These are phyloP conservation scores for Maudiozyma barnettii DNA, from an alignment of 805 yeast species.

Conservation along the genomic window DNA sequence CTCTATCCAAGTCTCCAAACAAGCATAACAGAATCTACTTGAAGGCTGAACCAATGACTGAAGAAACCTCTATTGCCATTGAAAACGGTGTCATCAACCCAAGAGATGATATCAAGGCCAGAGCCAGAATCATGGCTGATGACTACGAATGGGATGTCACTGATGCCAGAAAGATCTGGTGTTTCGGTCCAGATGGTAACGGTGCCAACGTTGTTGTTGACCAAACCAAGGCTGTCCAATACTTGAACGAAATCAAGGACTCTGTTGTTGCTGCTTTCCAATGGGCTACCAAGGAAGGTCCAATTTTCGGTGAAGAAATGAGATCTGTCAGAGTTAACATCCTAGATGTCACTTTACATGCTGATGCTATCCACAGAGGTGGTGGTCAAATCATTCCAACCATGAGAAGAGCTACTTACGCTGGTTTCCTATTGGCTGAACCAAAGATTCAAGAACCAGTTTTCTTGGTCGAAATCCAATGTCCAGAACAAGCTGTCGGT, in stretches of 20 bases:
- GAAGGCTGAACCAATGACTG: slow-evolving; percentile 92
- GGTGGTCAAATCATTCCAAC: slow-evolving; percentile 99
- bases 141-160: slow-evolving; percentile 99
- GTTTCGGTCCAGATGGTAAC: slow-evolving; percentile 99
- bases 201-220: slow-evolving; percentile 99
- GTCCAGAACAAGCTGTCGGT: slow-evolving; percentile 99
- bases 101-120: slow-evolving; percentile 96
- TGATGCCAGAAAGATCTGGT: slow-evolving; percentile 99
- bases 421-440: slow-evolving; percentile 94
- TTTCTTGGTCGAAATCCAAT: slow-evolving; percentile 97
- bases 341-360: slow-evolving; percentile 97
- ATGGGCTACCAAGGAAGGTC: slow-evolving; percentile 99
- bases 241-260: slow-evolving; percentile 97
- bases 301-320: slow-evolving; percentile 91
- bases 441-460: slow-evolving; percentile 99
- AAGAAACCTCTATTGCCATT: slow-evolving; percentile 86
- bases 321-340: slow-evolving; percentile 97
- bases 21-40: slow-evolving; percentile 99
- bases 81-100: slow-evolving; percentile 88
- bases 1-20: slow-evolving; percentile 98
- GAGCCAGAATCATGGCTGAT: slow-evolving; percentile 98
- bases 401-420: slow-evolving; percentile 99
- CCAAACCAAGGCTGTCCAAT: slow-evolving; percentile 99
- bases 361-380: slow-evolving; percentile 99
- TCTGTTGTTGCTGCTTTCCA: slow-evolving; percentile 99